phyloP scores from a whole-genome alignment of 352 stramenopile genomes.

The Phytophthora palmivora region DNA sequence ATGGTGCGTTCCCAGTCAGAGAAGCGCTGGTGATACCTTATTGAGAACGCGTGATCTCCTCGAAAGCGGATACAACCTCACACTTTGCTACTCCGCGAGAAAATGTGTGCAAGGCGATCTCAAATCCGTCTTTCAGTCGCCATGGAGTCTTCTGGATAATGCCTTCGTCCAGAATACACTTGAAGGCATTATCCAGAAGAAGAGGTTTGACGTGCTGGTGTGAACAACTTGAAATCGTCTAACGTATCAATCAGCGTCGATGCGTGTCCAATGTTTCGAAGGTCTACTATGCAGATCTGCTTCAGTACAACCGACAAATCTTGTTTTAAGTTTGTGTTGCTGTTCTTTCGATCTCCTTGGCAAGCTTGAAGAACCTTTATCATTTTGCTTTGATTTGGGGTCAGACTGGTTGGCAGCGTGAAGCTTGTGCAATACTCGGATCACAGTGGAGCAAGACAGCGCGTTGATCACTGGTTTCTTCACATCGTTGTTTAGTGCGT shows the following conservation, averaged over 20 bases:
- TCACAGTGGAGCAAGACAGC: constrained; percentile 52
- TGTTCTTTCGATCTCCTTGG: constrained; percentile 14
- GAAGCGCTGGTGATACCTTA: constrained; percentile 40
- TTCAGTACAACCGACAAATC: constrained; percentile 59
- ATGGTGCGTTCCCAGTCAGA: constrained; percentile 20
- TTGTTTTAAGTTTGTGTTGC: constrained; percentile 39
- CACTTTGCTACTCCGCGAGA: constrained; percentile 71
- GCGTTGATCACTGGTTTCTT: constrained; percentile 49
- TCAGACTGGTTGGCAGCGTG: constrained; percentile 16
- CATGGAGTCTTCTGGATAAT: constrained; percentile 54
- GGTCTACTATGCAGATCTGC: constrained; percentile 45
- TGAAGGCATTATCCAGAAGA: no score
- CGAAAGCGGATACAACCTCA: constrained; percentile 68
- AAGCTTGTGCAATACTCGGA: constrained; percentile 56
- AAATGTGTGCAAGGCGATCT: constrained; percentile 79
- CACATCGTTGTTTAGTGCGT: not conserved
- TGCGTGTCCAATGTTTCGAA: constrained; percentile 53
- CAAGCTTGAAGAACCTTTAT: not conserved
- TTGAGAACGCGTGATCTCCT: constrained; percentile 45
- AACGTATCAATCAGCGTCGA: constrained; percentile 69
- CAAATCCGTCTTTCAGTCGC: constrained; percentile 62
- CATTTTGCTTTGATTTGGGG: no score
- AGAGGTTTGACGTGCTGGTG: constrained; percentile 45
- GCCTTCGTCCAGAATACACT: constrained; percentile 51
- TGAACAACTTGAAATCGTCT: constrained; percentile 58